These are phyloP conservation scores for Pythium dissimile DNA, from an alignment of 352 stramenopile species.

Conservation along the genomic window DNA sequence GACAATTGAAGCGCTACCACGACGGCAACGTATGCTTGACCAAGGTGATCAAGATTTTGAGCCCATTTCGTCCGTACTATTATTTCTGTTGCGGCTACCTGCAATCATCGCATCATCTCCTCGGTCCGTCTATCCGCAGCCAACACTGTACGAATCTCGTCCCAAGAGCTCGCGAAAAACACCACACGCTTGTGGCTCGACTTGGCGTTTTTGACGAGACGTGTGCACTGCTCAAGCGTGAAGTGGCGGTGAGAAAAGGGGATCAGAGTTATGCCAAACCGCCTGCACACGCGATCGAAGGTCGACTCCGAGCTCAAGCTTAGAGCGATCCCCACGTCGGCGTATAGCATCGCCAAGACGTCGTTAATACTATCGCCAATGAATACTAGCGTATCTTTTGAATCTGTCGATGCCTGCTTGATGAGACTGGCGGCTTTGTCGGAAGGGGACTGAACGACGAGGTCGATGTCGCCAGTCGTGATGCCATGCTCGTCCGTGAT, in stretches of 20 bases:
- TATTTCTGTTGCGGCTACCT: constrained; percentile 4
- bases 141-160: constrained; percentile 21
- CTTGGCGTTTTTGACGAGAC: neutral
- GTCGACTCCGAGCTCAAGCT: constrained; percentile 16
- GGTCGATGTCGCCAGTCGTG: constrained; percentile 48
- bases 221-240: neutral
- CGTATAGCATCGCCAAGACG: constrained; percentile 52
- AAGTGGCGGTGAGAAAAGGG: constrained; percentile 13
- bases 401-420: constrained; percentile 1
- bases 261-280: constrained; percentile 32
- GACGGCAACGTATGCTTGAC: too few species aligned
- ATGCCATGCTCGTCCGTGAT: constrained; percentile 30
- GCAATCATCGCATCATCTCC: too few species aligned
- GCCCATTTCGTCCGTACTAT: neutral
- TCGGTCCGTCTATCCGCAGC: too few species aligned
- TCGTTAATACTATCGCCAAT: constrained; percentile 71
- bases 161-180: constrained; percentile 27
- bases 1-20: too few species aligned
- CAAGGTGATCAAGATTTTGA: too few species aligned
- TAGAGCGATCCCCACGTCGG: constrained; percentile 58
- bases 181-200: constrained; percentile 16
- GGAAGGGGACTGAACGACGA: constrained; percentile 47
- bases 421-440: constrained; percentile 48
- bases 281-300: constrained; percentile 22
- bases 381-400: constrained; percentile 34